Conservation (phyloP, 1,284 basidiomycete species). For the Leccinum subfulvum region DNA sequence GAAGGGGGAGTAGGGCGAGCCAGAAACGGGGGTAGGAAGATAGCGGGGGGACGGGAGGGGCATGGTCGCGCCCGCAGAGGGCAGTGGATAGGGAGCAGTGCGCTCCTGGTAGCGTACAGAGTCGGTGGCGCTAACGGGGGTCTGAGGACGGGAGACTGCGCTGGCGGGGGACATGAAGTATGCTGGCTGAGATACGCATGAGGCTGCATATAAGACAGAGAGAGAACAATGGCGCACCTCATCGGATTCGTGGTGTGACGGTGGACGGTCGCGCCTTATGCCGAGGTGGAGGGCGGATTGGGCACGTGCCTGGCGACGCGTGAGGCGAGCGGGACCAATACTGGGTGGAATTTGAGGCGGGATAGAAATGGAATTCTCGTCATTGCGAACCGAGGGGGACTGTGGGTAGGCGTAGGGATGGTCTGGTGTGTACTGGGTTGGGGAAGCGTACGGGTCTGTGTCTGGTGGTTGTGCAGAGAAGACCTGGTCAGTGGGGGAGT, state of each 20-base stretch:
- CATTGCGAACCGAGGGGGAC: slow-evolving; percentile 27
- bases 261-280: slow-evolving; percentile 30
- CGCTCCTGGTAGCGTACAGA: slow-evolving; percentile 31
- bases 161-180: slow-evolving; percentile 35
- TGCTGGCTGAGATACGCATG: slow-evolving; percentile 22
- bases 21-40: slow-evolving; percentile 34
- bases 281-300: slow-evolving; percentile 37
- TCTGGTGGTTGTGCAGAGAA: slow-evolving; percentile 29
- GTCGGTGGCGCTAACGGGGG: slow-evolving; percentile 37
- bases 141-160: slow-evolving; percentile 42
- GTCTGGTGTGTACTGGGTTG: slow-evolving; percentile 36
- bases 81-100: slow-evolving; percentile 17
- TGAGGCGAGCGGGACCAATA: slow-evolving; percentile 54
- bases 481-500: slow-evolving; percentile 33
- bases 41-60: slow-evolving; percentile 33
- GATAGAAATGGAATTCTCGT: slow-evolving; percentile 33
- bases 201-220: background rate
- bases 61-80: slow-evolving; percentile 16
- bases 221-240: slow-evolving; percentile 30
- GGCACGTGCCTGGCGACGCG: slow-evolving; percentile 46
- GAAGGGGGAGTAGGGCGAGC: slow-evolving; percentile 33
- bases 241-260: slow-evolving; percentile 29
- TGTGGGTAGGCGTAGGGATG: slow-evolving; percentile 33
- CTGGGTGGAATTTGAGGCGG: slow-evolving; percentile 47
- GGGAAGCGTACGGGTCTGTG: slow-evolving; percentile 37